Conservation (phyloP, 805 yeast genomes). For the Candida boidinii region DNA sequence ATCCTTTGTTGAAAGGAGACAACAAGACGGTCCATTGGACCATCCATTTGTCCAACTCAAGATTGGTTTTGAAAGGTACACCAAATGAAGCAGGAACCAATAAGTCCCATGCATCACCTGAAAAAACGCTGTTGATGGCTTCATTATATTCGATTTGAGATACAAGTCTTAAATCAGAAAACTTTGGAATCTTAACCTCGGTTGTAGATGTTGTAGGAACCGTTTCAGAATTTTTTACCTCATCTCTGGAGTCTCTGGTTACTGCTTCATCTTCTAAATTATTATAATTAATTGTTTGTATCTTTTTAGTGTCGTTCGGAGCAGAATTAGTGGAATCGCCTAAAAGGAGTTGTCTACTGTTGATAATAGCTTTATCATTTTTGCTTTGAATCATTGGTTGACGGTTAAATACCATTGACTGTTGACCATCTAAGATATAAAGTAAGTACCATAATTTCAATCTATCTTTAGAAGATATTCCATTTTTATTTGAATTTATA, state of each 20-base stretch:
- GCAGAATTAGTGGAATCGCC: background rate
- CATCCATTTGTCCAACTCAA: conserved; percentile 72
- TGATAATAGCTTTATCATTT: conserved; percentile 33
- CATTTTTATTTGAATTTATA: conserved; percentile 25
- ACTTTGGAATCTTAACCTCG: too few relatives aligned
- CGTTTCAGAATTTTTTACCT: too few relatives aligned
- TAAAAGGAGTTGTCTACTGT: conserved; percentile 32
- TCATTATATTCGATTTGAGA: conserved; percentile 64
- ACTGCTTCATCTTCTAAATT: conserved; percentile 3
- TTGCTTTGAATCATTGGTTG: conserved; percentile 42
- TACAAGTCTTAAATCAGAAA: conserved; percentile 48
- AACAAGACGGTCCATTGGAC: conserved; percentile 68
- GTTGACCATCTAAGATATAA: conserved; percentile 62
- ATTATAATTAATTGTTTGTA: background rate
- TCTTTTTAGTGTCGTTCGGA: conserved; percentile 2
- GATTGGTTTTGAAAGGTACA: conserved; percentile 56
- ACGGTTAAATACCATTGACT: conserved; percentile 50
- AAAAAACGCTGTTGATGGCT: conserved; percentile 49
- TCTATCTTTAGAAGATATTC: conserved; percentile 30
- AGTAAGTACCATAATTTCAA: conserved; percentile 59
- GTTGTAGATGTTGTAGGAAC: conserved; percentile 8
- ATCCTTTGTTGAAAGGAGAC: conserved; percentile 43
- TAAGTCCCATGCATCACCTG: conserved; percentile 53
- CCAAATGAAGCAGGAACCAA: conserved; percentile 56
- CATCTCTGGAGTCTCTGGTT: too few relatives aligned